Conservation (phyloP, 1,139 yeast genomes). For the Suhomyces chickasaworum region DNA sequence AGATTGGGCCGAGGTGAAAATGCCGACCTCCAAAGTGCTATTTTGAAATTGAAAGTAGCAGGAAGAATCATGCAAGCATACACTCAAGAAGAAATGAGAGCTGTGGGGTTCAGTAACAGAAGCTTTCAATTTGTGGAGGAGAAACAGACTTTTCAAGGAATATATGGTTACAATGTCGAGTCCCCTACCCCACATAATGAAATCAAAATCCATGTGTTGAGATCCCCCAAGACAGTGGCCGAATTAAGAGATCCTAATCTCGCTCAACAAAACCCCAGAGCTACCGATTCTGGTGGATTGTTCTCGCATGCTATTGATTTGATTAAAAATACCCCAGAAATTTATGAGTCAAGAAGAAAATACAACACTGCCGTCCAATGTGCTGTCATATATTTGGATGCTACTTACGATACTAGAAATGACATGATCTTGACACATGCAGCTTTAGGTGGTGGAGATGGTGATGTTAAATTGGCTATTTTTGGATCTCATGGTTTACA, state of each 20-base stretch:
- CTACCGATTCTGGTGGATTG: constrained; percentile 71
- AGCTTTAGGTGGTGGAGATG: constrained; percentile 88
- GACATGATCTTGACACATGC: constrained; percentile 83
- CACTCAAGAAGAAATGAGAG: constrained; percentile 87
- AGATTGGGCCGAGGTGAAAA: constrained; percentile 58
- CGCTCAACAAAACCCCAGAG: constrained; percentile 85
- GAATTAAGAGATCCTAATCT: constrained; percentile 75
- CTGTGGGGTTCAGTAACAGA: constrained; percentile 77
- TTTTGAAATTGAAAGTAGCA: constrained; percentile 76
- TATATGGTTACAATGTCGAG: constrained; percentile 40
- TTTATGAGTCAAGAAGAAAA: constrained; percentile 21
- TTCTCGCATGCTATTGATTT: constrained; percentile 81
- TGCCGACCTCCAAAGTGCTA: constrained; percentile 73
- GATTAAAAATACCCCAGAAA: constrained; percentile 42
- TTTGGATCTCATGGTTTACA: constrained; percentile 93
- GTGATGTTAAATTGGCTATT: constrained; percentile 72
- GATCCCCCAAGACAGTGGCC: constrained; percentile 63
- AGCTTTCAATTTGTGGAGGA: constrained; percentile 82
- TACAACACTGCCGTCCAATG: constrained; percentile 62
- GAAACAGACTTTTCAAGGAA: constrained; percentile 27
- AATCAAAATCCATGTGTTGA: constrained; percentile 74
- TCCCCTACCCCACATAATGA: constrained; percentile 56
- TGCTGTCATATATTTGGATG: constrained; percentile 81
- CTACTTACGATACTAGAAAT: constrained; percentile 70
- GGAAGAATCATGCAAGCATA: constrained; percentile 92